Conservation (phyloP, 2,329 filamentous ascomycete genomes). For the Venturia pyrina region DNA sequence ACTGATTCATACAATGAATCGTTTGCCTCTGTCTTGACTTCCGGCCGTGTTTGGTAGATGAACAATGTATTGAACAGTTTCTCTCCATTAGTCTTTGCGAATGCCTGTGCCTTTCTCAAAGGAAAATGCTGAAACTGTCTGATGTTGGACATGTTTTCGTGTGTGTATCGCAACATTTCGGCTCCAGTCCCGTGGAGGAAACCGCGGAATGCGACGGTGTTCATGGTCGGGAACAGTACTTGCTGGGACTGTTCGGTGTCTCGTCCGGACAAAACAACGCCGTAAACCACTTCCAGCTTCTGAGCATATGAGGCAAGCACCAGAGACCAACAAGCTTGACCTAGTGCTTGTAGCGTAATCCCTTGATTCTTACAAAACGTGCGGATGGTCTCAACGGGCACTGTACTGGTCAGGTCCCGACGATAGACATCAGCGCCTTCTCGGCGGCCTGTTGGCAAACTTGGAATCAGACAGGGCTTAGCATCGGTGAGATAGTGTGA, state of each 20-base stretch:
- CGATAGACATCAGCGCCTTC: slow-evolving; percentile 27
- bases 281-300: slow-evolving; percentile 69
- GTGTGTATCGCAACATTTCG: slow-evolving; percentile 62
- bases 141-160: slow-evolving; percentile 57
- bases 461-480: neutral
- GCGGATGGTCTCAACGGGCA: slow-evolving; percentile 34
- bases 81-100: slow-evolving; percentile 34
- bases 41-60: slow-evolving; percentile 50
- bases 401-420: slow-evolving; percentile 35
- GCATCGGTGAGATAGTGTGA: slow-evolving; percentile 45
- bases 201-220: slow-evolving; percentile 67
- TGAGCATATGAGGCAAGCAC: slow-evolving; percentile 53
- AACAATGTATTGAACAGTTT: slow-evolving; percentile 55
- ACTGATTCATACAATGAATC: slow-evolving; percentile 50
- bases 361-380: slow-evolving; percentile 55
- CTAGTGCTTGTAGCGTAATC: slow-evolving; percentile 66
- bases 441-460: neutral
- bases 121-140: slow-evolving; percentile 69
- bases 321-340: slow-evolving; percentile 66
- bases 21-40: slow-evolving; percentile 18
- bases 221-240: slow-evolving; percentile 83
- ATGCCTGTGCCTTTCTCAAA: slow-evolving; percentile 55
- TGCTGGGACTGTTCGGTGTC: slow-evolving; percentile 58
- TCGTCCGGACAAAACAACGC: slow-evolving; percentile 75
- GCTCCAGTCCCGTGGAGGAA: slow-evolving; percentile 58